These are phyloP conservation scores for Wickerhamomyces hampshirensis DNA, from an alignment of 805 yeast species.

Conservation along the genomic window DNA sequence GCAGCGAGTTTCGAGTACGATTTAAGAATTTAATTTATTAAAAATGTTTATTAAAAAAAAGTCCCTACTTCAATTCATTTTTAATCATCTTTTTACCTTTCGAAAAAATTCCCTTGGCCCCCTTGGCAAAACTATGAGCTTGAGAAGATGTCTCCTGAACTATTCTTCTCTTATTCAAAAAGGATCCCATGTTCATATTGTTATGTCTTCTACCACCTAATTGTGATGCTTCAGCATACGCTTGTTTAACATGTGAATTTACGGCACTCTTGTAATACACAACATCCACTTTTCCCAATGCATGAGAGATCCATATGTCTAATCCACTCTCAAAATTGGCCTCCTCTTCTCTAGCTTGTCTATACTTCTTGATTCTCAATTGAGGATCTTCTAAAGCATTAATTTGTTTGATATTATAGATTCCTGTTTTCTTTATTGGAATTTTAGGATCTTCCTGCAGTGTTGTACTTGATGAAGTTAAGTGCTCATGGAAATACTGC, in stretches of 20 bases:
- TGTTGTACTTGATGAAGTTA: slow-evolving; percentile 1
- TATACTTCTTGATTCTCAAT: slow-evolving; percentile 37
- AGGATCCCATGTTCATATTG: slow-evolving; percentile 38
- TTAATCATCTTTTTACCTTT: slow-evolving; percentile 50
- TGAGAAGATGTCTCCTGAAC: slow-evolving; percentile 47
- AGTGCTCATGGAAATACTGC: slow-evolving; percentile 12
- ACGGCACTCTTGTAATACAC: slow-evolving; percentile 23
- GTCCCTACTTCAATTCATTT: slow-evolving; percentile 12
- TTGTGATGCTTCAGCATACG: slow-evolving; percentile 52
- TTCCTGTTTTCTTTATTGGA: slow-evolving; percentile 4
- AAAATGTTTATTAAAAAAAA: too few relatives aligned
- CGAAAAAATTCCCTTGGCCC: slow-evolving; percentile 51
- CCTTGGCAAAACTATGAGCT: slow-evolving; percentile 49
- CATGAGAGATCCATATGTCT: slow-evolving; percentile 45
- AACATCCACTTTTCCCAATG: slow-evolving; percentile 28
- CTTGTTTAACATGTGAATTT: slow-evolving; percentile 47
- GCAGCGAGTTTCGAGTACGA: too few relatives aligned
- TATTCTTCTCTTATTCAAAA: slow-evolving; percentile 45
- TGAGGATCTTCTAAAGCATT: slow-evolving; percentile 35
- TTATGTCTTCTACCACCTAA: slow-evolving; percentile 27
- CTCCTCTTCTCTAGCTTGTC: slow-evolving; percentile 39
- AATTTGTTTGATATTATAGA: slow-evolving; percentile 36
- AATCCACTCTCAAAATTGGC: slow-evolving; percentile 49
- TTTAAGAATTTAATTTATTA: not conserved
- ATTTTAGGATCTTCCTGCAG: slow-evolving; percentile 3